phyloP scores from a whole-genome alignment of 1,284 basidiomycete genomes.

The Leccinum fuscescens region DNA sequence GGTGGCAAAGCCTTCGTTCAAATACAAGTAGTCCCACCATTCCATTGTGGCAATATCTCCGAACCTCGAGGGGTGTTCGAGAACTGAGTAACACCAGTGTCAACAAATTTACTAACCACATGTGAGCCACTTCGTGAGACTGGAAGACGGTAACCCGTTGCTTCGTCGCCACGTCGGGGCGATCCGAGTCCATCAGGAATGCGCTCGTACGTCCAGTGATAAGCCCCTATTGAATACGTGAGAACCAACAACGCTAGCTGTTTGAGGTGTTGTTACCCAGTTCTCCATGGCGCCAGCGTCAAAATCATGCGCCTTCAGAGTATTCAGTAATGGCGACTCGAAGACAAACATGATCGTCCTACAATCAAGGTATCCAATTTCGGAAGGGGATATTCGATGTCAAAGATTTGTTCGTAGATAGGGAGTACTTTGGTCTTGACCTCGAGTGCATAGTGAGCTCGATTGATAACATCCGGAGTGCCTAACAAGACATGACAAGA shows the following conservation, averaged over 20 bases:
- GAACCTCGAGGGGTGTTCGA: slow-evolving; percentile 50
- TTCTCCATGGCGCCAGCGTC: slow-evolving; percentile 96
- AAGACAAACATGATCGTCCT: slow-evolving; percentile 23
- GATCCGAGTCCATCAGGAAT: slow-evolving; percentile 81
- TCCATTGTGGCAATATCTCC: slow-evolving; percentile 91
- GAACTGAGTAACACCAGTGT: slow-evolving; percentile 1
- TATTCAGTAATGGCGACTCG: neutral
- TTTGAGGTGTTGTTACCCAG: slow-evolving; percentile 47
- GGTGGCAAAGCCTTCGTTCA: slow-evolving; percentile 91
- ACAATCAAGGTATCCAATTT: slow-evolving; percentile 89
- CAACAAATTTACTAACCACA: slow-evolving; percentile 55
- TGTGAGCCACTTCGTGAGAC: slow-evolving; percentile 82
- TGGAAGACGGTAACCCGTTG: slow-evolving; percentile 79
- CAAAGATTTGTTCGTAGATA: slow-evolving; percentile 91
- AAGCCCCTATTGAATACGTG: slow-evolving; percentile 53
- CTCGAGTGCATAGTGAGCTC: slow-evolving; percentile 83
- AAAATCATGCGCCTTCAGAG: slow-evolving; percentile 71
- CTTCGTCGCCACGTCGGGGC: slow-evolving; percentile 73
- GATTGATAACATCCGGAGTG: slow-evolving; percentile 84
- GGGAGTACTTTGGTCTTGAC: slow-evolving; percentile 87
- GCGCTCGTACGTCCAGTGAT: slow-evolving; percentile 88
- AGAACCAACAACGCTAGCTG: neutral
- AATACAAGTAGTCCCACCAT: slow-evolving; percentile 91
- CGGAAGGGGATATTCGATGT: slow-evolving; percentile 88
- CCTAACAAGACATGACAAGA: slow-evolving; percentile 42